phyloP scores from a whole-genome alignment of 2,329 filamentous ascomycete species.

The Paraphaeosphaeria minitans region DNA sequence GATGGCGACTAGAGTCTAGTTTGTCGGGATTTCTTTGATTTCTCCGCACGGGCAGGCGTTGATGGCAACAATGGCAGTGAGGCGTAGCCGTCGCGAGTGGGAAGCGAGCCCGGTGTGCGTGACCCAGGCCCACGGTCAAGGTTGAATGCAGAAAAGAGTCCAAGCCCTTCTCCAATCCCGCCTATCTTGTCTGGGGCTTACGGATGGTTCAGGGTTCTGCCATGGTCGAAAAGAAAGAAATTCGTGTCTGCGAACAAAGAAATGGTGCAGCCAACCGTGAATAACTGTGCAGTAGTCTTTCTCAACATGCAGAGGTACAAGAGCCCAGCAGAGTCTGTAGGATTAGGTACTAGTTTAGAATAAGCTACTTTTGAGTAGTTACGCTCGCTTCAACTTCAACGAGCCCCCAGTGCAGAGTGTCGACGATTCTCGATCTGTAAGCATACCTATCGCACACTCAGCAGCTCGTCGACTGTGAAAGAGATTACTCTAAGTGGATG shows the following conservation, averaged over 20 bases:
- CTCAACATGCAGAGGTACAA: no score
- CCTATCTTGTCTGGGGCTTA: neutral
- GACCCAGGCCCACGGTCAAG: neutral
- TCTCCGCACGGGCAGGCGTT: neutral
- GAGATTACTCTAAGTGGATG: neutral
- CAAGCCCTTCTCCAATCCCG: neutral
- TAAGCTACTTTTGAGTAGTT: neutral
- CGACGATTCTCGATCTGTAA: neutral
- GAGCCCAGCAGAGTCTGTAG: no score
- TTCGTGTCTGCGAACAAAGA: neutral
- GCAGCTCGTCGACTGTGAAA: neutral
- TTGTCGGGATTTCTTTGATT: conserved; percentile 2
- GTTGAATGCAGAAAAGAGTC: conserved; percentile 1
- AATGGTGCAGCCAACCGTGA: neutral
- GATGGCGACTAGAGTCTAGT: neutral
- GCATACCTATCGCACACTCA: neutral
- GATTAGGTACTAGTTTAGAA: no score
- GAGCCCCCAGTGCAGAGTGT: neutral
- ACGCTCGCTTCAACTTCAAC: neutral
- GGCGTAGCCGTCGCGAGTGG: neutral
- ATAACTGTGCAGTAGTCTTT: neutral
- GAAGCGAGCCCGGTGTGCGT: neutral
- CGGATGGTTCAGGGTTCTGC: neutral
- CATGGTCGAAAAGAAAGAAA: conserved; percentile 2
- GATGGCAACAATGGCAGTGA: conserved; percentile 7